Percentiles rank a stretch among this genome's conserved stretches.
These are phyloP conservation scores for Papiliotrema fonsecae DNA, from an alignment of 1,284 basidiomycete genomes.

Conservation along the genomic window DNA sequence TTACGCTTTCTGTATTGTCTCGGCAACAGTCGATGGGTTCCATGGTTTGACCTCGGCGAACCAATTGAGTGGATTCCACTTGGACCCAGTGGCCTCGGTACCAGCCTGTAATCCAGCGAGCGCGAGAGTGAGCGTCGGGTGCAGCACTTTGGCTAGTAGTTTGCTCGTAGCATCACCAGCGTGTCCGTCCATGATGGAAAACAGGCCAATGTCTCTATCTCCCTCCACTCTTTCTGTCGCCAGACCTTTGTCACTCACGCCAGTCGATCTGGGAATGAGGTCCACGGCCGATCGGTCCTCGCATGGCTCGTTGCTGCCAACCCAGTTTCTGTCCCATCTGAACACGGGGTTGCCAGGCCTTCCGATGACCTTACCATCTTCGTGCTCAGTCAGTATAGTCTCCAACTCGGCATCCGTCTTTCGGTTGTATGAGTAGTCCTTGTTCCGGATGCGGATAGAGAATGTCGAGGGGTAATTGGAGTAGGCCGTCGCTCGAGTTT, in stretches of 20 bases:
- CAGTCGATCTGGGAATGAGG: constrained; percentile 54
- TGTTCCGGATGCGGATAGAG: constrained; percentile 7
- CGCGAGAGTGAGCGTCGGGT: constrained; percentile 79
- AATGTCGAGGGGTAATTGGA: neutral
- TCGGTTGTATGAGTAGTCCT: constrained; percentile 24
- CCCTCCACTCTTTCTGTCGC: constrained; percentile 16
- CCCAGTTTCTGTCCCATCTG: constrained; percentile 67
- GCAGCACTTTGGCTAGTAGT: constrained; percentile 76
- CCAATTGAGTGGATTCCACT: constrained; percentile 19
- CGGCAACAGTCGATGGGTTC: constrained; percentile 27
- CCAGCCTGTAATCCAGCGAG: constrained; percentile 54
- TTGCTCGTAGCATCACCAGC: constrained; percentile 76
- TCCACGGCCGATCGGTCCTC: constrained; percentile 78
- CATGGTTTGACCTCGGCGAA: constrained; percentile 18
- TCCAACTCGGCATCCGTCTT: constrained; percentile 30
- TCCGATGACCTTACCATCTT: constrained; percentile 13
- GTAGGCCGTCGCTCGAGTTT: constrained; percentile 4
- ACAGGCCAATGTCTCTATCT: constrained; percentile 72
- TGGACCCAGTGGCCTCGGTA: constrained; percentile 5
- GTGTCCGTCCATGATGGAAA: constrained; percentile 91
- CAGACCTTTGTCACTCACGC: neutral
- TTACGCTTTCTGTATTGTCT: constrained; percentile 31
- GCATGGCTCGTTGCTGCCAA: constrained; percentile 82
- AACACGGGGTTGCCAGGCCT: constrained; percentile 37
- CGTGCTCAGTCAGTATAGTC: constrained; percentile 28